Evolutionary conservation across 2,329 filamentous ascomycete genomes (phyloP), one percentile per base, ranked within the genome.

Genomic region (Beauveria sp.): DNA sequence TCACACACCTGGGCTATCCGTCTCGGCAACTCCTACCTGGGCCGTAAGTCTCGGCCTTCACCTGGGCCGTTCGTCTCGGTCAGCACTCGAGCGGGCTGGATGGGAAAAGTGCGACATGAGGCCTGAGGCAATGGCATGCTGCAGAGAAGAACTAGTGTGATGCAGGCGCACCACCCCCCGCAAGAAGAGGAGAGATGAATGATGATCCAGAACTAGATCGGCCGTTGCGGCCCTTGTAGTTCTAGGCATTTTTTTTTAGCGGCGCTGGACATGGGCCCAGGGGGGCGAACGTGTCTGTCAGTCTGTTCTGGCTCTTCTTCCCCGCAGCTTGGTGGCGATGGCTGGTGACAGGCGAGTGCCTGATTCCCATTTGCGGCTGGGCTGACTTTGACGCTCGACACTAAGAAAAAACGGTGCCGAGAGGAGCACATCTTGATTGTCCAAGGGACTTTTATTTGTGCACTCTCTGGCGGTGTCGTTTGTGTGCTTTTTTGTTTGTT

Each of bases 161-260:
- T 45, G 48, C 48, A 51, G 48, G 49, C 31, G 31, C 31, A 14
- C 31, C 49, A 14, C 28, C 49, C 40, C 57, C 57, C 57, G 46
- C 38, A 38, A 50, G 48, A 45, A 34, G 31, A 34, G 31, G 31
- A 34, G 31, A 34, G 31, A 34, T 34, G 31, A 5, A 34, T 5
- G 38, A 52, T 53, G 57, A 60, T 52, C 57, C 57, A 52, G 57
- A 34, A 24, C 49, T 53, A 52, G 58, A 60, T 60, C 42, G 50
- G 49, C 50, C 42, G 42, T 14, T 53, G 49, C 34, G 58, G 42
- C 40, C 20, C 42, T 59, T 24, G 46, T 50, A 48, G 54, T 42
- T 58, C 45, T n/a, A 26, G 43, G 55, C 55, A 42, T 38, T 58
- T 24, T 46, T 46, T 57, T 20, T 26, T 22, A 48, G 31, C 49